Conservation (phyloP, 2,329 filamentous ascomycete species). For the Cladophialophora yegresii region DNA sequence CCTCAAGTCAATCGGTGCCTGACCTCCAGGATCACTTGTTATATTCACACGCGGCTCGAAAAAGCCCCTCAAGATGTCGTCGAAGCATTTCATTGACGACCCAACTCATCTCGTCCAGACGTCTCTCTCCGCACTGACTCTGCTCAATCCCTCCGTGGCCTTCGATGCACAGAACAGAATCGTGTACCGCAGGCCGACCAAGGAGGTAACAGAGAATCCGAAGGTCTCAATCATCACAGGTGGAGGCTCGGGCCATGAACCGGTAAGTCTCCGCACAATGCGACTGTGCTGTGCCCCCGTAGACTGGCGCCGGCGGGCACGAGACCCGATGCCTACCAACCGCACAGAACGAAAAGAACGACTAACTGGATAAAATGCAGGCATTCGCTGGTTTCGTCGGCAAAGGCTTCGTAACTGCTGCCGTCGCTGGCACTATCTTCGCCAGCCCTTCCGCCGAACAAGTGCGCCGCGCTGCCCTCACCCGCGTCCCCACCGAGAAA, state of each 20-base stretch:
- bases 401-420: slow-evolving; percentile 73
- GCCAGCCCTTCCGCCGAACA: slow-evolving; percentile 80
- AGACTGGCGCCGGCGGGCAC: background rate
- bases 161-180: slow-evolving; percentile 81
- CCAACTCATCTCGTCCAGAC: slow-evolving; percentile 69
- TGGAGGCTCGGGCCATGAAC: slow-evolving; percentile 88
- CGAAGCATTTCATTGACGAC: slow-evolving; percentile 34
- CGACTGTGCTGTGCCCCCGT: background rate
- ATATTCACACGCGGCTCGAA: background rate
- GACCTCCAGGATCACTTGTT: slow-evolving; percentile 1
- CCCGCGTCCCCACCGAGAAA: slow-evolving; percentile 67
- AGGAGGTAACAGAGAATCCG: slow-evolving; percentile 48
- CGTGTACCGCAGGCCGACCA: slow-evolving; percentile 68
- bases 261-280: slow-evolving; percentile 42
- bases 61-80: slow-evolving; percentile 9
- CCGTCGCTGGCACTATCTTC: slow-evolving; percentile 85
- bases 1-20: background rate
- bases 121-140: slow-evolving; percentile 73
- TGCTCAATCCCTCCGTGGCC: slow-evolving; percentile 80
- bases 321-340: background rate
- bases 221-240: slow-evolving; percentile 84
- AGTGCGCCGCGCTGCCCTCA: slow-evolving; percentile 72
- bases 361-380: slow-evolving; percentile 40
- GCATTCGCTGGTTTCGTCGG: slow-evolving; percentile 86
- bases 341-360: background rate